Base-by-base conservation (phyloP, 352 stramenopile genomes). In the Phytophthora nicotianae region DNA sequence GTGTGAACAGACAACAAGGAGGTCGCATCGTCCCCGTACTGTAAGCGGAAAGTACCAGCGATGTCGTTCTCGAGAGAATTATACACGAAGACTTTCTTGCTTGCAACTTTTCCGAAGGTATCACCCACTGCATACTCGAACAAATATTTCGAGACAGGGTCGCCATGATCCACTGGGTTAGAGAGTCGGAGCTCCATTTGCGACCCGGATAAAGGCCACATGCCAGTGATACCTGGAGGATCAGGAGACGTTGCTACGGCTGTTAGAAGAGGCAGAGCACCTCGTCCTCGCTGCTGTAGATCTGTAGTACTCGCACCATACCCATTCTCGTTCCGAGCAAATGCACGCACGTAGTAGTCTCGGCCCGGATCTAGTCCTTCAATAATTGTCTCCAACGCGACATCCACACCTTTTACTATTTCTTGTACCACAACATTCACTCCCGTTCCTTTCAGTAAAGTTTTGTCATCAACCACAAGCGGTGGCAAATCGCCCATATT, bases 301-400 rank as follows among this genome's bases (percentile, higher is more conserved):
- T 73, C 45, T 27, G 83, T 77, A 0, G 81, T 91, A 23, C 78
- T 79, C 3, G 58, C 19, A 14, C 86, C 77, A n/a, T 89, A 92
- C 0, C 83, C 83, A 56, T 90, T 90, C 13, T 74, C 29, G 8
- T 92, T 94, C 2, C 75, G 74, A 10, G 86, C 81, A 45, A 81
- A 89, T 10, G 78, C 83, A 5, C 83, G 75, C 11, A 90, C 61
- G 32, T 82, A 90, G 57, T 90, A 90, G n/a, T 86, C 62, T 48
- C 74, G 49, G 10, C 54, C 60, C 0, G 76, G 59, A 1, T 50
- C 65, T 11, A 92, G 52, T 9, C 78, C 86, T 43, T 75, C 65
- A 1, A 94, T 60, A 19, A 88, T 70, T 1, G 79, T 74, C 65
- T 94, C 86, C 41, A 88, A 90, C n/a, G 77, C 61, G 5, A 77